Conservation (phyloP, 371 early-diverging fungal genomes). For the Lichtheimia ramosa region DNA sequence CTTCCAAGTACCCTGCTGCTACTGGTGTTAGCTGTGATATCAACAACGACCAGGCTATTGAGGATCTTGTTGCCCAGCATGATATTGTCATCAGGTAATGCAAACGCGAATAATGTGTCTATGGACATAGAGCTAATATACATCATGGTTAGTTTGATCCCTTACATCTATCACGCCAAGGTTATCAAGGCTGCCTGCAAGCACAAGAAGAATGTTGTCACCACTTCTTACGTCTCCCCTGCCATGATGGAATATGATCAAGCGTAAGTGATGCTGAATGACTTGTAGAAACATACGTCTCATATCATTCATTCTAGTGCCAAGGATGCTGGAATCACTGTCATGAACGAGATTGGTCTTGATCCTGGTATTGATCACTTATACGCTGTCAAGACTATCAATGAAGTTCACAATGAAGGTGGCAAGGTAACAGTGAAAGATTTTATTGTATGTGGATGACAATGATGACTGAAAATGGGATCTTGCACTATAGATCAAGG, state of each 20-base stretch:
- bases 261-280: slow-evolving; percentile 47
- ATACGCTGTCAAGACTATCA: slow-evolving; percentile 84
- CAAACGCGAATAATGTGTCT: background rate
- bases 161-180: slow-evolving; percentile 83
- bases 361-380: slow-evolving; percentile 96
- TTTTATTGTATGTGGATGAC: background rate
- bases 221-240: slow-evolving; percentile 89
- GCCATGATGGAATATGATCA: slow-evolving; percentile 83
- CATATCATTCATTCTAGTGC: slow-evolving; percentile 47
- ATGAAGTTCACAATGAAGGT: slow-evolving; percentile 84
- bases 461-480: background rate
- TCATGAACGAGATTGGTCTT: slow-evolving; percentile 93
- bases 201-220: slow-evolving; percentile 84
- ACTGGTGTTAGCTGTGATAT: slow-evolving; percentile 83
- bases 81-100: slow-evolving; percentile 74
- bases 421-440: slow-evolving; percentile 70
- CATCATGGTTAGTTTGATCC: slow-evolving; percentile 67
- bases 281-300: background rate
- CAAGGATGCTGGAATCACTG: slow-evolving; percentile 75
- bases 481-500: slow-evolving; percentile 49
- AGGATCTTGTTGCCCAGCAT: slow-evolving; percentile 83
- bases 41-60: slow-evolving; percentile 74
- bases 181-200: slow-evolving; percentile 85
- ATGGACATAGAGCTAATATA: background rate
- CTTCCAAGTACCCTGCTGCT: slow-evolving; percentile 55